phyloP scores from a whole-genome alignment of 2,329 filamentous ascomycete genomes.

The Aspergillus fructus region DNA sequence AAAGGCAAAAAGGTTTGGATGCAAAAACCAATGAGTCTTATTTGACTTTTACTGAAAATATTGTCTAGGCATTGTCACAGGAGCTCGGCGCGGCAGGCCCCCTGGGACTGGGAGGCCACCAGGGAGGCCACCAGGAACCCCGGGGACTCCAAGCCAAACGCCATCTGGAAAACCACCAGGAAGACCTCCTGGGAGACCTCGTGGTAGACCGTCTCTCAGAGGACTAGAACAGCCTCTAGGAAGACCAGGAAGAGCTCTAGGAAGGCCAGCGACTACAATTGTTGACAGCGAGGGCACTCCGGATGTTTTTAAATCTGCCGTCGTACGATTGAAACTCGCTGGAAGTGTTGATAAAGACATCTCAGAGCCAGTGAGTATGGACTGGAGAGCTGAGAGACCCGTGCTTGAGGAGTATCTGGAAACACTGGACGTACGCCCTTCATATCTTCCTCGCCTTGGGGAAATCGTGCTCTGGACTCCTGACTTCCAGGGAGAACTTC shows the following conservation, averaged over 20 bases:
- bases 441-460: slow-evolving; percentile 55
- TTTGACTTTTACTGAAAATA: neutral
- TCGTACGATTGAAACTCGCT: slow-evolving; percentile 48
- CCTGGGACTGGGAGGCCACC: slow-evolving; percentile 8
- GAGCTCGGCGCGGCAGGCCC: slow-evolving; percentile 11
- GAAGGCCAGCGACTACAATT: slow-evolving; percentile 3
- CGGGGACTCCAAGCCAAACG: too few species aligned
- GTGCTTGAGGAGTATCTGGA: slow-evolving; percentile 44
- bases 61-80: slow-evolving; percentile 1
- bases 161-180: neutral
- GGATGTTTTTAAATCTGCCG: slow-evolving; percentile 52
- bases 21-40: neutral
- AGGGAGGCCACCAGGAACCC: slow-evolving; percentile 7
- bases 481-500: slow-evolving; percentile 37
- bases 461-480: slow-evolving; percentile 57
- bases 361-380: slow-evolving; percentile 52
- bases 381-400: slow-evolving; percentile 55
- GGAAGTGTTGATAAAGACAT: slow-evolving; percentile 47
- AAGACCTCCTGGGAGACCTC: slow-evolving; percentile 3
- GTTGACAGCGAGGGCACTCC: slow-evolving; percentile 54
- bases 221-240: slow-evolving; percentile 12
- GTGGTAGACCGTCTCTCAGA: slow-evolving; percentile 6
- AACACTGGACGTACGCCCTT: slow-evolving; percentile 44
- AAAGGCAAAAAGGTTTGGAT: slow-evolving; percentile 14
- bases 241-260: neutral